phyloP scores from a whole-genome alignment of 805 yeast genomes.

The Clavispora santaluciae region DNA sequence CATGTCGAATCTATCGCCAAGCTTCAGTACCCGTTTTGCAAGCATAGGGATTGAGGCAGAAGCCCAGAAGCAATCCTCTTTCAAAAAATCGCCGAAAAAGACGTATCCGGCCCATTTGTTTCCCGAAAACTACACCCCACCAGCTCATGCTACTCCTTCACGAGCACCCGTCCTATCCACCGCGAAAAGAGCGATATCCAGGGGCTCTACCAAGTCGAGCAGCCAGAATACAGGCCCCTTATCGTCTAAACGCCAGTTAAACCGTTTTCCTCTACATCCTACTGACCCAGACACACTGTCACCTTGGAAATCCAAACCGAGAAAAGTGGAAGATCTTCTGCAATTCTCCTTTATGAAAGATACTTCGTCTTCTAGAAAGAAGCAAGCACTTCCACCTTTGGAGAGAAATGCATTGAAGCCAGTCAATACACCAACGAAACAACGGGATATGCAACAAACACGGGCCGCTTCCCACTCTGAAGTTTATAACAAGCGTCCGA shows the following conservation, averaged over 20 bases:
- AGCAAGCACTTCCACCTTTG: conserved; percentile 14
- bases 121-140: conserved; percentile 8
- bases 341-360: conserved; percentile 38
- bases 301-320: conserved; percentile 1
- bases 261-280: conserved; percentile 4
- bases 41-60: conserved; percentile 21
- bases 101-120: conserved; percentile 7
- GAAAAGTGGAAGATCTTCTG: conserved; percentile 9
- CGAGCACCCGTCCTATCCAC: conserved; percentile 16
- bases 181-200: conserved; percentile 20
- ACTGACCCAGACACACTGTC: conserved; percentile 3
- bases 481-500: conserved; percentile 1
- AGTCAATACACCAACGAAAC: conserved; percentile 3
- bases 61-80: not conserved
- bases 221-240: not conserved
- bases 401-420: not conserved
- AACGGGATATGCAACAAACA: conserved; percentile 9
- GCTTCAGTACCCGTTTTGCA: conserved; percentile 29
- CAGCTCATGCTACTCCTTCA: conserved; percentile 17
- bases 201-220: conserved; percentile 6
- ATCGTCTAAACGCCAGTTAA: conserved; percentile 11
- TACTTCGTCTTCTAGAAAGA: conserved; percentile 34
- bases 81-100: conserved; percentile 7
- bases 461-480: conserved; percentile 3
- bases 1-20: conserved; percentile 14